Evolutionary conservation across 192 early-diverging fungal species (phyloP).

Genomic region (Coemansia sp.): DNA sequence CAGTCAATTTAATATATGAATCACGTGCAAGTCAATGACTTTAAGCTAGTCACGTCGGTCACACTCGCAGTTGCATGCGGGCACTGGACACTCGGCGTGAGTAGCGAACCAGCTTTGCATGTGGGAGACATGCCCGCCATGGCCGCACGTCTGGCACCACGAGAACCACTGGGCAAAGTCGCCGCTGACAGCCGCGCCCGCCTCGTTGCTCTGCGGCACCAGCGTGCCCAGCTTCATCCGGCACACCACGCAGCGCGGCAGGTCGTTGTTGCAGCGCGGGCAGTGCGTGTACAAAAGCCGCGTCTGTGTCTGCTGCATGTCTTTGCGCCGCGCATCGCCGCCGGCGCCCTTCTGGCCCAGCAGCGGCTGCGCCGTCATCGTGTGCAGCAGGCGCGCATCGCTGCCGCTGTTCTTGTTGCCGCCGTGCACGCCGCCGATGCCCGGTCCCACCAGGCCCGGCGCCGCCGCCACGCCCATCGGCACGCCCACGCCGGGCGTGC

Average conservation of each 20-base stretch:
- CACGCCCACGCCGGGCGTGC: slow-evolving; percentile 3
- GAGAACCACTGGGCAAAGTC: slow-evolving; percentile 93
- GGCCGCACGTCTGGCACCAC: slow-evolving; percentile 97
- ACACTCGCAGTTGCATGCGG: slow-evolving; percentile 68
- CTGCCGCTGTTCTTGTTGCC: slow-evolving; percentile 9
- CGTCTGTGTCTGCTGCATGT: slow-evolving; percentile 31
- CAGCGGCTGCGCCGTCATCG: slow-evolving; percentile 15
- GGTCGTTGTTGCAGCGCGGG: slow-evolving; percentile 28
- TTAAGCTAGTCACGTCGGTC: slow-evolving; percentile 10
- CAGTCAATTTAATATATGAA: neutral
- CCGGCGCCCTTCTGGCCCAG: slow-evolving; percentile 14
- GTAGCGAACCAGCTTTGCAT: slow-evolving; percentile 88
- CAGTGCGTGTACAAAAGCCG: slow-evolving; percentile 42
- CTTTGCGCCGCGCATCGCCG: slow-evolving; percentile 17
- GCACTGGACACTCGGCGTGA: slow-evolving; percentile 84
- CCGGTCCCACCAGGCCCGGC: slow-evolving; percentile 7
- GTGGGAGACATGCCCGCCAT: slow-evolving; percentile 93
- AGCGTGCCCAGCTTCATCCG: slow-evolving; percentile 49
- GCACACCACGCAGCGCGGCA: slow-evolving; percentile 53
- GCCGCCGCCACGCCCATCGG: slow-evolving; percentile 6
- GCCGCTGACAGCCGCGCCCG: slow-evolving; percentile 9
- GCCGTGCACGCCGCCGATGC: slow-evolving; percentile 8
- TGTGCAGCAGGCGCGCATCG: slow-evolving; percentile 18
- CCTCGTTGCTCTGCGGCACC: slow-evolving; percentile 13
- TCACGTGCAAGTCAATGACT: neutral